phyloP scores from a whole-genome alignment of 352 stramenopile species.

The Phytophthora melonis region DNA sequence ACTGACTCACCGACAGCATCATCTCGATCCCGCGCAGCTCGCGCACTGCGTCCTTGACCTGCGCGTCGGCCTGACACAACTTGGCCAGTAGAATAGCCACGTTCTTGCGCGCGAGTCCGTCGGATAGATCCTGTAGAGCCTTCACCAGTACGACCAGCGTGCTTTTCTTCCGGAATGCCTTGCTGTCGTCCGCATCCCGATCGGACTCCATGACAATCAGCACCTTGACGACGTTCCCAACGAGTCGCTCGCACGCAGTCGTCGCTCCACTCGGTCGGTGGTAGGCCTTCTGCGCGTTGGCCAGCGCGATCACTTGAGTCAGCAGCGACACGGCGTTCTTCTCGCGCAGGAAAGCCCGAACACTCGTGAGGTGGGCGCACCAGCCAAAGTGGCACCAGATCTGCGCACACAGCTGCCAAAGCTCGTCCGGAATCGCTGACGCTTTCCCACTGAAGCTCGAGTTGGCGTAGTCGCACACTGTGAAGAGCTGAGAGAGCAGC shows the following conservation, averaged over 20 bases:
- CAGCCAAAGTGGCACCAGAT: constrained; percentile 82
- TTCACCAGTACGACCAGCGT: constrained; percentile 51
- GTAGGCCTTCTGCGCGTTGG: constrained; percentile 44
- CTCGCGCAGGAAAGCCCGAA: constrained; percentile 51
- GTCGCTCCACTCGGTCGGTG: constrained; percentile 13
- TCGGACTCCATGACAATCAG: constrained; percentile 61
- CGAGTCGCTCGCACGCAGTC: constrained; percentile 55
- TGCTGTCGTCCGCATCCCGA: constrained; percentile 12
- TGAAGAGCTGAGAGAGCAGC: constrained; percentile 45
- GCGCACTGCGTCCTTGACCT: constrained; percentile 64
- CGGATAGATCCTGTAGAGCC: constrained; percentile 50
- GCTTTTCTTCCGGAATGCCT: constrained; percentile 38
- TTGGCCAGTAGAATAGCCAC: constrained; percentile 80
- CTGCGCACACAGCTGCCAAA: constrained; percentile 73
- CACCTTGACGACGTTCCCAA: constrained; percentile 77
- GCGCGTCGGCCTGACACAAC: constrained; percentile 59
- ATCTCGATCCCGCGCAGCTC: constrained; percentile 82
- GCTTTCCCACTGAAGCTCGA: constrained; percentile 20
- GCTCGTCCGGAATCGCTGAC: constrained; percentile 27
- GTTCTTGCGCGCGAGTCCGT: constrained; percentile 76
- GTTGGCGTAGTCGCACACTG: constrained; percentile 38
- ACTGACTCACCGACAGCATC: constrained; percentile 75
- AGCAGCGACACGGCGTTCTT: constrained; percentile 45
- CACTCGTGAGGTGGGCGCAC: constrained; percentile 41
- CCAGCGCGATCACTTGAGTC: constrained; percentile 48